Evolutionary conservation across 2,329 filamentous ascomycete species (phyloP).

Genomic region (Epichloe glyceriae): DNA sequence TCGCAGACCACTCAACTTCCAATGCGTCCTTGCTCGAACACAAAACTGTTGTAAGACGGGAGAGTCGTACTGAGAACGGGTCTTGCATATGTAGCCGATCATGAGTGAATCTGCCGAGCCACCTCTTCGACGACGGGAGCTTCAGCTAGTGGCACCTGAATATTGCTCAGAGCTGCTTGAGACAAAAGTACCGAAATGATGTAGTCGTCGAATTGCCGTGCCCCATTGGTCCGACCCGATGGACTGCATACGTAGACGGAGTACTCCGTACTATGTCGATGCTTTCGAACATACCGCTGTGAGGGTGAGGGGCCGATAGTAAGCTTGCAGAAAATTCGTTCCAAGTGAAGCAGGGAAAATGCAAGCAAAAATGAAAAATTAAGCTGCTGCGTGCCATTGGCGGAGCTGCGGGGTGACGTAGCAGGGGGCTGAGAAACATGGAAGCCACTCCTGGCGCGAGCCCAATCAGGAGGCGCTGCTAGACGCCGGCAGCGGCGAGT

Average conservation of each 20-base stretch:
- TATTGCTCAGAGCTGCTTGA: too few relatives aligned
- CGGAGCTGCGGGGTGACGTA: background rate
- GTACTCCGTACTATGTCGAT: too few relatives aligned
- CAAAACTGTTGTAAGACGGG: background rate
- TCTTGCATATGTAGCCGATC: background rate
- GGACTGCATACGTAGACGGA: too few relatives aligned
- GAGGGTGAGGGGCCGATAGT: too few relatives aligned
- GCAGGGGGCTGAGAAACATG: background rate
- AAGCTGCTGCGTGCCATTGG: background rate
- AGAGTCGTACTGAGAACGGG: background rate
- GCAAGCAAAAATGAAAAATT: too few relatives aligned
- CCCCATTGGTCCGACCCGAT: too few relatives aligned
- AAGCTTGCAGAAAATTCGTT: too few relatives aligned
- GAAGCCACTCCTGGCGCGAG: background rate
- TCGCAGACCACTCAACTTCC: too few relatives aligned
- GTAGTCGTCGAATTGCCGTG: too few relatives aligned
- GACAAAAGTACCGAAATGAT: too few relatives aligned
- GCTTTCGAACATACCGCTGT: too few relatives aligned
- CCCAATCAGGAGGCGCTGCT: conserved; percentile 11
- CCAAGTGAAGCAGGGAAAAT: too few relatives aligned
- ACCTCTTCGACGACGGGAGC: background rate
- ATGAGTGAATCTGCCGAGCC: background rate
- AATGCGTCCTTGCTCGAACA: background rate
- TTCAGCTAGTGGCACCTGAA: background rate
- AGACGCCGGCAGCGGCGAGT: conserved; percentile 11